These are phyloP conservation scores for Exsudoporus frostii DNA, from an alignment of 768 basidiomycete species.

Conservation along the genomic window DNA sequence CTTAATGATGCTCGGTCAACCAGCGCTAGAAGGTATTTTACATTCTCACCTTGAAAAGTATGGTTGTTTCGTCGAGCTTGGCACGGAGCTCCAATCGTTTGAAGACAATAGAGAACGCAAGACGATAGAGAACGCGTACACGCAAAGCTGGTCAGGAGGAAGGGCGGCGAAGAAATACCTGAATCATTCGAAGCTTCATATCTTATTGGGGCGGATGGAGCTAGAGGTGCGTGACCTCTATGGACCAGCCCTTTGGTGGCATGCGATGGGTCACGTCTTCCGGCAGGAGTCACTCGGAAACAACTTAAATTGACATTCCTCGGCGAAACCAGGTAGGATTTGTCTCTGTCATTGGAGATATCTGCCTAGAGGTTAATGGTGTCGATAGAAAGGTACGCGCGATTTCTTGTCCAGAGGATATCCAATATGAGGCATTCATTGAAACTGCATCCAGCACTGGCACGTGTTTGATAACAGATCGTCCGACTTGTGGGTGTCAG, in stretches of 20 bases:
- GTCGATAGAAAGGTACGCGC: conserved; percentile 25
- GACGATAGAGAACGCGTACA: conserved; percentile 35
- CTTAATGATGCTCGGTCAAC: conserved; percentile 22
- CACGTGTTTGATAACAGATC: conserved; percentile 17
- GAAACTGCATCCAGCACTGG: conserved; percentile 14
- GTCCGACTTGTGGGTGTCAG: background rate
- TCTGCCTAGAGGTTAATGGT: conserved; percentile 30
- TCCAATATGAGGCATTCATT: background rate
- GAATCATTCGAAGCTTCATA: conserved; percentile 32
- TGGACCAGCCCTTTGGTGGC: background rate
- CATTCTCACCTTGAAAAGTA: conserved; percentile 19
- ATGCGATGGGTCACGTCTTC: background rate
- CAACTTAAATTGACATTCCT: conserved; percentile 39
- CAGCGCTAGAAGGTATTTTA: conserved; percentile 27
- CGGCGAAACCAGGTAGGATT: conserved; percentile 36
- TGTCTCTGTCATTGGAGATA: conserved; percentile 34
- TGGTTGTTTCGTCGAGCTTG: conserved; percentile 37
- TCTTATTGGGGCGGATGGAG: conserved; percentile 44
- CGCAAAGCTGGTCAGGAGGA: conserved; percentile 33
- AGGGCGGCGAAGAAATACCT: conserved; percentile 18
- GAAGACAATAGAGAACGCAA: conserved; percentile 33
- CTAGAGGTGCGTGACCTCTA: conserved; percentile 18
- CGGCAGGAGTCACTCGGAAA: conserved; percentile 36
- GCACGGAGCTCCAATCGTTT: conserved; percentile 43
- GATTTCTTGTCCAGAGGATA: background rate